These are phyloP conservation scores for Gossypium turneri DNA, from an alignment of 345 rosid genomes.

Conservation along the genomic window DNA sequence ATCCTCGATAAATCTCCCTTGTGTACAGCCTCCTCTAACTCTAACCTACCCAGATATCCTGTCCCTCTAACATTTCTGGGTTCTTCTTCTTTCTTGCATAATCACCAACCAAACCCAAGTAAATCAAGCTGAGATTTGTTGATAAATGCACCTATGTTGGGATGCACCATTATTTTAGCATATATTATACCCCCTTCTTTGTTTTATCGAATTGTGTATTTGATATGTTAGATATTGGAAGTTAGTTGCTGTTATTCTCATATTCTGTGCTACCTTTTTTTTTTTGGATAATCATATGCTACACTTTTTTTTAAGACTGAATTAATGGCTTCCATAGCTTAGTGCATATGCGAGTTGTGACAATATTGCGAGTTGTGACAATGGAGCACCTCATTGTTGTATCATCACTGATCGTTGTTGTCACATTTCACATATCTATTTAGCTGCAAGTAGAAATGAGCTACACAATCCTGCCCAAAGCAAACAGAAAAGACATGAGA, in stretches of 20 bases:
- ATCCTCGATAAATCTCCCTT: constrained; percentile 18
- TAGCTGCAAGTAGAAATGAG: too few species aligned
- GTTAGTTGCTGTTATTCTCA: background rate
- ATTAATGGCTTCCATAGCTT: too few species aligned
- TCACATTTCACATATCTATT: too few species aligned
- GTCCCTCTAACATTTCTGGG: constrained; percentile 13
- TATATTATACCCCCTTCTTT: background rate
- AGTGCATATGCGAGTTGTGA: too few species aligned
- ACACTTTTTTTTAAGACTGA: too few species aligned
- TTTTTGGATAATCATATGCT: too few species aligned
- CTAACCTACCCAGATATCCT: constrained; percentile 14
- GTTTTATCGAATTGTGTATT: background rate
- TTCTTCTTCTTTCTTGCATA: constrained; percentile 21
- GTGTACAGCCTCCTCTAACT: constrained; percentile 20
- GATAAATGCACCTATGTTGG: background rate
- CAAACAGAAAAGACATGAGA: too few species aligned
- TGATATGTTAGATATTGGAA: background rate
- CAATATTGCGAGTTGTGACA: too few species aligned
- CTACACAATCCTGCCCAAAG: too few species aligned
- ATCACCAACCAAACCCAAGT: constrained; percentile 14
- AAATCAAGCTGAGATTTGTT: constrained; percentile 17
- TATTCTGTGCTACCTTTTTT: background rate
- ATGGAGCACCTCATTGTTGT: too few species aligned
- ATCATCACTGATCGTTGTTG: too few species aligned
- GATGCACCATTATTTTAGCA: background rate